Evolutionary conservation across 768 basidiomycete genomes (phyloP).

Genomic region (Boletus fagicola): DNA sequence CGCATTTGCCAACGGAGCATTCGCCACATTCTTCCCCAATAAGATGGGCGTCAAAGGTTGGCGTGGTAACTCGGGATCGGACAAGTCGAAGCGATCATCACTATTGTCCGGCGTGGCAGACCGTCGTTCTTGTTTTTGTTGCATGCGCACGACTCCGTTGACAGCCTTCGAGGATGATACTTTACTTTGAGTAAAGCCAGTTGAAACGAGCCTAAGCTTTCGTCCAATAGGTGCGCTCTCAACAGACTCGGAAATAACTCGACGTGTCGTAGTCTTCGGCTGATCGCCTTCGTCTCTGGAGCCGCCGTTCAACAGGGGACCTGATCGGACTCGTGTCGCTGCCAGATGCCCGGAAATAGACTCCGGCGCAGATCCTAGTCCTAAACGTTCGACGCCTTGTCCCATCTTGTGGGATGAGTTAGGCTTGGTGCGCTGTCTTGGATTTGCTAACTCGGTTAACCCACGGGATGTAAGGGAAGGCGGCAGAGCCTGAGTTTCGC

Average conservation of each 20-base stretch:
- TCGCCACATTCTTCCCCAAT: constrained; percentile 22
- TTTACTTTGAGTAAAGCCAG: constrained; percentile 2
- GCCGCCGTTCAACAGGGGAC: constrained; percentile 4
- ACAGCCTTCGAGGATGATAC: constrained; percentile 9
- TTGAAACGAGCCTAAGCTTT: constrained; percentile 1
- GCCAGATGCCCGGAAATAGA: constrained; percentile 32
- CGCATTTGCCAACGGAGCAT: constrained; percentile 4
- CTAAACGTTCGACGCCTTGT: constrained; percentile 9
- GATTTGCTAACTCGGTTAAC: not conserved
- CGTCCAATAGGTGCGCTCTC: constrained; percentile 6
- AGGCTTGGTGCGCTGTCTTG: constrained; percentile 17
- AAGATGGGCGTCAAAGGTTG: constrained; percentile 35
- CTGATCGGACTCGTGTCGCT: constrained; percentile 20
- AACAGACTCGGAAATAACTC: constrained; percentile 21
- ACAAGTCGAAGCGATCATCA: constrained; percentile 18
- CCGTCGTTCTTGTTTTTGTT: constrained; percentile 9
- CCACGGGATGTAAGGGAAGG: constrained; percentile 9
- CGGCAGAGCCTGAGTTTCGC: not conserved
- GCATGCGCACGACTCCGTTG: not conserved
- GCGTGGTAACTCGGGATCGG: constrained; percentile 33
- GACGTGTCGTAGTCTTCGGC: constrained; percentile 9
- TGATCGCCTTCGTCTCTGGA: constrained; percentile 1
- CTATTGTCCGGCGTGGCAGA: constrained; percentile 15
- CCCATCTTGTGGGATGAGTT: constrained; percentile 8
- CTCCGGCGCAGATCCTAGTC: constrained; percentile 22